Evolutionary conservation across 2,329 filamentous ascomycete genomes (phyloP), one percentile per base, ranked within the genome.

Genomic region (Ophiostoma himal-ulmi): DNA sequence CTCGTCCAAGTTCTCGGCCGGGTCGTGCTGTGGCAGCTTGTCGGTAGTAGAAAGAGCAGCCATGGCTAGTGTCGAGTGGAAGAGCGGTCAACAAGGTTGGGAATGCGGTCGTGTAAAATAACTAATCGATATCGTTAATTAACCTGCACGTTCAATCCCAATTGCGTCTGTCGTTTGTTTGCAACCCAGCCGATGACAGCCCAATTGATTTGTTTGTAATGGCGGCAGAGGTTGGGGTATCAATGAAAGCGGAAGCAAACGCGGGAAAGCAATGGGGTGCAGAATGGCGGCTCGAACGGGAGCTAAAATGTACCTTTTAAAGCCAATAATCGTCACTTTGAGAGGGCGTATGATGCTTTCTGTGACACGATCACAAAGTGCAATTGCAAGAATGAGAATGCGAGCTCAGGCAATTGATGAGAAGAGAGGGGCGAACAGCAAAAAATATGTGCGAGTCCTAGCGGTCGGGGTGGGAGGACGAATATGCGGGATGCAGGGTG

Each of bases 401-500:
- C 44, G 26, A 26, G 22, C 52, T 57, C 52, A 57, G 22, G 52
- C n/a, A 26, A 57, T 57, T 26, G 22, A 57, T 14, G 52, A 30
- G 44, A 48, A 48, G 44, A 48, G 44, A 17, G 22, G 52, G 52
- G 52, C 52, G 22, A 17, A 26, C n/a, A 57, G 17, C 44, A 48
- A 26, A 57, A 22, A 6, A 26, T 57, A 22, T 26, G 20, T n/a
- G 34, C 6, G 60, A 34, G 60, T 64, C 34, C 13, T 26, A 36
- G 60, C 60, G 34, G 20, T 30, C 26, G 60, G 30, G 60, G 60
- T 64, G 60, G 60, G 60, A 37, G 30, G 34, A 37, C 20, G 60
- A 37, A 37, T 64, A 64, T 37, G 57, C 30, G 57, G 57, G 57
- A 37, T 64, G 60, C 30, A n/a, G 57, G 30, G 30, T 64, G 57